Base-by-base conservation (phyloP, 805 yeast species). In the Saturnispora gosingensis region DNA sequence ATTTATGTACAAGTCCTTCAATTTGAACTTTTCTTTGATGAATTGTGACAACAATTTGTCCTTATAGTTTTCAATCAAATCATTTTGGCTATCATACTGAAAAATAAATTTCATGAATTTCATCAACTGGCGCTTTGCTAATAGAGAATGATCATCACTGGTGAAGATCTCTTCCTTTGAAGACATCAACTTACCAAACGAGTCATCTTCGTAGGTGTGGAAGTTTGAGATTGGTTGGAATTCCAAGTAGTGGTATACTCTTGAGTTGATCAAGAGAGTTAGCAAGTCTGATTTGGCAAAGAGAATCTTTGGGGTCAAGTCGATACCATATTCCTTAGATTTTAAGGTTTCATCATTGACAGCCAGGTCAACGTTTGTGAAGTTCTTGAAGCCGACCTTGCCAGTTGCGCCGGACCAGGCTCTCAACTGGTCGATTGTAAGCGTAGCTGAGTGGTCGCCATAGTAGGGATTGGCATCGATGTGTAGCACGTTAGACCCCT, bases 101-200 rank as follows among this genome's bases (percentile, higher is more conserved):
- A 88, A 69, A 1, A 87, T 88, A 67, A 89, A 91, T 71, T 90
- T 90, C 68, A 90, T 80, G 67, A 91, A 89, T 69, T 82, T 87
- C 98, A 91, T 91, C 57, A 88, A 74, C 56, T 80, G 76, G 56
- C 99, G 80, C 66, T 91, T 91, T 9, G 95, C 80, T 50, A 78
- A 68, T 49, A 90, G 71, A 11, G 86, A 73, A 4, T 85, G 74
- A 66, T 88, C 42, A 38, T 38, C 93, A 68, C 88, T 90, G 20
- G 96, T 86, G 72, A 91, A 91, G 44, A 91, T 90, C 61, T 89
- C 97, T 67, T 91, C 95, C 65, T 89, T 91, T 28, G 96, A 79
- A 54, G 85, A 85, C 32, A 89, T 77, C 62, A 90, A 78, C 65
- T 88, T 88, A 58, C 85, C 95, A 70, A 93, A 91, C 48, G 81